Conservation (phyloP, 2,329 filamentous ascomycete genomes). For the Corniculantispora saksenae region DNA sequence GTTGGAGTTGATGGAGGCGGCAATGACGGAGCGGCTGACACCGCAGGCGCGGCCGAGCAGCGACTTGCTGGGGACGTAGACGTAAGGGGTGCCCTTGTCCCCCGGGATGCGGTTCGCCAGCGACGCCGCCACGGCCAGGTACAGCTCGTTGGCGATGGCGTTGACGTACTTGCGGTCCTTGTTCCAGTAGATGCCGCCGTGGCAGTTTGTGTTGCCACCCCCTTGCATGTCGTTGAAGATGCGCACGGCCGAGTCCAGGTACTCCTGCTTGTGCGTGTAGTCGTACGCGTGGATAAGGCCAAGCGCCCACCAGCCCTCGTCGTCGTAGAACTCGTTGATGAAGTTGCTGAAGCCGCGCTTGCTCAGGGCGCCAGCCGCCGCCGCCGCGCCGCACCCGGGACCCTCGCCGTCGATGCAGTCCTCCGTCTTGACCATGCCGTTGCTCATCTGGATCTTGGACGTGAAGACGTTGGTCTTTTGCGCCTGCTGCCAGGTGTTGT, state of each 20-base stretch:
- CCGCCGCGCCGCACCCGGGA: neutral
- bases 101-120: conserved; percentile 50
- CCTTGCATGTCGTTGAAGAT: conserved; percentile 59
- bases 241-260: conserved; percentile 52
- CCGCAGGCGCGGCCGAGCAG: conserved; percentile 87
- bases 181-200: conserved; percentile 59
- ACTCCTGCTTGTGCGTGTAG: conserved; percentile 49
- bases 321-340: conserved; percentile 58
- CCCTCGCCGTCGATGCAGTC: conserved; percentile 34
- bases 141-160: conserved; percentile 60
- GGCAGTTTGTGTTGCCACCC: conserved; percentile 48
- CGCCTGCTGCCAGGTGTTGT: conserved; percentile 48
- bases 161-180: conserved; percentile 53
- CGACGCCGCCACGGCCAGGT: conserved; percentile 53
- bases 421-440: conserved; percentile 39
- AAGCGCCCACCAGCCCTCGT: conserved; percentile 64
- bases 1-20: conserved; percentile 86
- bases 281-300: conserved; percentile 60
- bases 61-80: conserved; percentile 76
- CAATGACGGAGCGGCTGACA: conserved; percentile 85
- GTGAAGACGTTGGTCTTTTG: conserved; percentile 42
- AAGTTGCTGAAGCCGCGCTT: conserved; percentile 40
- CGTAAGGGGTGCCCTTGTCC: conserved; percentile 48
- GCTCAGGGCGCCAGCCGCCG: neutral
- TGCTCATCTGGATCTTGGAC: conserved; percentile 37